Base-by-base conservation (phyloP, 2,329 filamentous ascomycete species). In the Ophiostoma fasciatum region DNA sequence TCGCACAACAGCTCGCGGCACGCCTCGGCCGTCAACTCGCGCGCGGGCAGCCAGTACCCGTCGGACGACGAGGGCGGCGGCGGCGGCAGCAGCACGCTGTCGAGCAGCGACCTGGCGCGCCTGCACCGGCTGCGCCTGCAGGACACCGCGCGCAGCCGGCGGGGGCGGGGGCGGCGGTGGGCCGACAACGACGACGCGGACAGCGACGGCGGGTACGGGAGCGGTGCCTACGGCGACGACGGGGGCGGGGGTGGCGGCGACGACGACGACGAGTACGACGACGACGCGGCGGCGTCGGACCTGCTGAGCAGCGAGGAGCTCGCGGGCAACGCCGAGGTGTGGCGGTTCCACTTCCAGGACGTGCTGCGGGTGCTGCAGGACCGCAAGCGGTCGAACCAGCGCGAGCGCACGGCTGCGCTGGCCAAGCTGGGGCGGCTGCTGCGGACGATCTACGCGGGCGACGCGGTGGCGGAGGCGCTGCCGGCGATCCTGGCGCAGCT, bases 301-400 rank as follows among this genome's bases (percentile, higher is more conserved):
- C 3, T 22, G 26, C 15, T 28, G 18, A 18, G 19, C 33, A 8
- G 3, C 73, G 19, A 68, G 40, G 78, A 74, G 13, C 71, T 80
- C 42, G 54, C 63, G 14, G 54, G 64, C 33, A 65, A 66, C 7
- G 12, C 22, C 15, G 37, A 39, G n/a, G 15, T 19, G 19, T 82
- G 80, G 69, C 68, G 74, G 31, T 59, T 70, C 13, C 67, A 72
- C 38, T 58, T 87, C 23, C 62, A 66, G 20, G 68, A 76, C 42
- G 71, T 77, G 39, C 74, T 92, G 43, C 66, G 78, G 32, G 74
- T 81, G 46, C 70, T 93, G 20, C 64, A 78, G 37, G 65, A 71
- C 42, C 76, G 82, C 48, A 93, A 92, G 64, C 74, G 78, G 45
- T 83, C 78, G 55, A 84, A 76, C 45, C 71, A 68, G 18, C 71